Conservation (phyloP, 306 rosid species). For the Benincasa hispida region DNA sequence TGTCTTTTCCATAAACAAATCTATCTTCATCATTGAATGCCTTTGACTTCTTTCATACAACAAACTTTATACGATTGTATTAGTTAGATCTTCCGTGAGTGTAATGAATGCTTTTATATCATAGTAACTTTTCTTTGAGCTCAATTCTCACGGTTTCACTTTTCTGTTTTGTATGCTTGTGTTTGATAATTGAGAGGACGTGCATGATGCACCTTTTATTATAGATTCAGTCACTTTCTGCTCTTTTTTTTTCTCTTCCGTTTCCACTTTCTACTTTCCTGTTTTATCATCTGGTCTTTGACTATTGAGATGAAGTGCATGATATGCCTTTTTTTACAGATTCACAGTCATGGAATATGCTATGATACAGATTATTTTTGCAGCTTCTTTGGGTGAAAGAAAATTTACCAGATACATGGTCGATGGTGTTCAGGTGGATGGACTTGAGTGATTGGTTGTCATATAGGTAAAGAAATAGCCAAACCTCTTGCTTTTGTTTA, state of each 20-base stretch:
- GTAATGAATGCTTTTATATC: background rate
- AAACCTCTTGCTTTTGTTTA: background rate
- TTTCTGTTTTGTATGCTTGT: background rate
- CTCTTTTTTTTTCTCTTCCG: background rate
- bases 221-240: background rate
- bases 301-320: background rate
- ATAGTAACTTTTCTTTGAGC: background rate
- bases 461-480: constrained; percentile 48
- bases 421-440: constrained; percentile 96
- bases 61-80: background rate
- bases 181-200: background rate
- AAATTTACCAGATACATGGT: constrained; percentile 88
- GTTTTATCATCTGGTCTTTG: background rate
- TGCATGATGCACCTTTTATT: background rate
- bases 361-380: constrained; percentile 18
- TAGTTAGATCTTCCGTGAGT: background rate
- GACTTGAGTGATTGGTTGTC: constrained; percentile 99
- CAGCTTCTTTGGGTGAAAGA: constrained; percentile 99
- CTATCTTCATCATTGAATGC: background rate
- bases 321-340: background rate
- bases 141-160: background rate
- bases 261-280: background rate
- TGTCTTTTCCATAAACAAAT: background rate
- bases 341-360: constrained; percentile 11
- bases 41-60: background rate